A percentile compares a stretch with the other conserved stretches of the same genome.
phyloP scores from a whole-genome alignment of 2,329 filamentous ascomycete genomes.

The Exserohilum rostratum region DNA sequence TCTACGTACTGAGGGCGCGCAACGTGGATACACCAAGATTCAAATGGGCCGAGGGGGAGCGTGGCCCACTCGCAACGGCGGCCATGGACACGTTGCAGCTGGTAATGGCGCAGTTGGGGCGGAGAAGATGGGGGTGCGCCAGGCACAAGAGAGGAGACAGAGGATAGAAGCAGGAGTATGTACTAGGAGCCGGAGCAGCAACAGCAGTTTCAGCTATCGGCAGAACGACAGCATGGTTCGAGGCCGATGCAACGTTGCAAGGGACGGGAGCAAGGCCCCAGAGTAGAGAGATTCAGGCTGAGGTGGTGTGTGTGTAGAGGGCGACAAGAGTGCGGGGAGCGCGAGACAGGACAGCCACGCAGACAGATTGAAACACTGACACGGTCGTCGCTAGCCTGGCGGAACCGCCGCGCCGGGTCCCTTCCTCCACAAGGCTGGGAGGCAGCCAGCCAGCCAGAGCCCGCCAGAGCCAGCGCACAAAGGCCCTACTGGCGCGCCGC shows the following conservation, averaged over 20 bases:
- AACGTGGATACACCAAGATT: too few relatives aligned
- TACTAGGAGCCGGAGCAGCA: conserved; percentile 4
- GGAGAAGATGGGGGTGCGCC: too few relatives aligned
- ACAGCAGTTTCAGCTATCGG: conserved; percentile 10
- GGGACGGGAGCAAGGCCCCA: conserved; percentile 8
- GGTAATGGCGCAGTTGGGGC: too few relatives aligned
- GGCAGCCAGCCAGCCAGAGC: too few relatives aligned
- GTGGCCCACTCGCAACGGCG: too few relatives aligned
- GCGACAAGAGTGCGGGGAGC: conserved; percentile 27
- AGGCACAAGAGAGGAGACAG: too few relatives aligned
- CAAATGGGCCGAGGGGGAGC: neutral
- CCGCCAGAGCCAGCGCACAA: too few relatives aligned
- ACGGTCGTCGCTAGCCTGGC: conserved; percentile 28
- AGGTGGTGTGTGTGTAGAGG: conserved; percentile 14
- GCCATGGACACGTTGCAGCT: too few relatives aligned
- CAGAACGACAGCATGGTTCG: conserved; percentile 7
- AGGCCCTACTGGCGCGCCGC: conserved; percentile 13
- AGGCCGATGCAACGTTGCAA: conserved; percentile 18
- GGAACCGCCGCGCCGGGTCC: conserved; percentile 27
- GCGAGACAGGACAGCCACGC: conserved; percentile 15
- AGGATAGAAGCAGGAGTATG: too few relatives aligned
- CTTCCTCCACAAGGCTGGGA: conserved; percentile 29
- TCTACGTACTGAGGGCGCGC: too few relatives aligned
- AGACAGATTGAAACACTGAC: conserved; percentile 31
- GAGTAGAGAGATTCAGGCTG: conserved; percentile 14